Evolutionary conservation across 2,329 filamentous ascomycete genomes (phyloP), one percentile per base, ranked within the genome.

Genomic region (Penicillium sp.): DNA sequence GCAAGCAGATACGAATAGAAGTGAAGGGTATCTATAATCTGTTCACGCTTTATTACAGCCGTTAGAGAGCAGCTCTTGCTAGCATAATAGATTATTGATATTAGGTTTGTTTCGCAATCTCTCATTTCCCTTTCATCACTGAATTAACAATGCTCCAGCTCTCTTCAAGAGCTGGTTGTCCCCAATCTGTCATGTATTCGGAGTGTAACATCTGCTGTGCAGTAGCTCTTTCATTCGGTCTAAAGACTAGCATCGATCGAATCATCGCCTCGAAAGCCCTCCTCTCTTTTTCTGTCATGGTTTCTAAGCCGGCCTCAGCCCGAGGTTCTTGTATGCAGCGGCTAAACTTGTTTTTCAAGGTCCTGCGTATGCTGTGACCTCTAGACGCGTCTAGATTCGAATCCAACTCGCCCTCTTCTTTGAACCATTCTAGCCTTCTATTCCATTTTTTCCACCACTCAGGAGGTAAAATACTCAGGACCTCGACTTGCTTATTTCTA

Each of bases 251-350:
- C 64, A 67, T 67, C 12, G 53, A 43, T 10, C 41, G 51, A 42
- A 68, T 44, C 61, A 68, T 65, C 5, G 16, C 42, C 45, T 61
- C 29, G 7, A 69, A 57, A 3, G 61, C 65, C 39, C 10, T 51
- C 45, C 45, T 64, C 54, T 68, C 61, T 34, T 39, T 21, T 24
- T 60, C 54, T 45, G 45, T 42, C 49, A 52, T 52, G 3, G 2
- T 47, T 23, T 58, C 52, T 16, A 66, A 38, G 23, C 56, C 59
- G 21, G 47, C 49, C 47, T 63, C 55, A 26, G 47, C 53, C 36
- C 68, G 57, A 18, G 65, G 64, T 44, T 63, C 36, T 53, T 70
- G 63, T 38, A 72, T 51, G 8, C 49, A 47, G 38, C 62, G 48
- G 3, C 55, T 50, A 44, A 66, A 60, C 16, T 59, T 53, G 38